Evolutionary conservation across 2,329 filamentous ascomycete genomes (phyloP), one percentile per base, ranked within the genome.

Genomic region (Sporothrix pallida): DNA sequence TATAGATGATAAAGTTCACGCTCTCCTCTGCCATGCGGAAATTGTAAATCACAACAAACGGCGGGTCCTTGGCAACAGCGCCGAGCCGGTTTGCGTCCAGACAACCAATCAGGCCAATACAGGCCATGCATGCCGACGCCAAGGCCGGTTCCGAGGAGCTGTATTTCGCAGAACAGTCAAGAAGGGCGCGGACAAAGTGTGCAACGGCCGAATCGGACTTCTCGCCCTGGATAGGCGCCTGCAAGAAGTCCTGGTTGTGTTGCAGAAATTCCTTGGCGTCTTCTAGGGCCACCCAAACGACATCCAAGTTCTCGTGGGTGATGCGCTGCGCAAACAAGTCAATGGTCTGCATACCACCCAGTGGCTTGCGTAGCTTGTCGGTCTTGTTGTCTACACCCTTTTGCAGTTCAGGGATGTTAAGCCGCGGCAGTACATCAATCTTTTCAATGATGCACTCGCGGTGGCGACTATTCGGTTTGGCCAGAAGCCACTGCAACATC

Each of bases 31-130:
- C 86, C 63, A 89, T 88, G 62, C 92, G 89, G 78, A 99, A 98
- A 80, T 99, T 98, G 70, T 93, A 92, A 52, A 95, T 83, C 69
- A 98, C 90, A 31, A 98, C 89, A 71, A 98, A 92, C n/a, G 94
- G 92, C 76, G 89, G 90, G 77, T 94, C 92, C 78, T 93, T 91
- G 73, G 93, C 89, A 12, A 92, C 87, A 0, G 90, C 89, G 78
- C 99, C 96, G 1, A 98, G 89, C 74, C 93, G 90, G 78, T 97
- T 97, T 1, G 95, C 92, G 81, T 99, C 97, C 26, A 99, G 84
- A 76, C 95, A 97, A 7, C 97, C 96, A 71, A 99, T 90, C 23
- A 97, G 86, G 0, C 97, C 97, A 54, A 99, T 86, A 76, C 93
- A 96, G 78, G 92, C 90, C 15, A 94, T 92, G 75, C 93, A 94